These are phyloP conservation scores for Saccharomyces hybrid DNA, from an alignment of 1,139 yeast genomes.

Conservation along the genomic window DNA sequence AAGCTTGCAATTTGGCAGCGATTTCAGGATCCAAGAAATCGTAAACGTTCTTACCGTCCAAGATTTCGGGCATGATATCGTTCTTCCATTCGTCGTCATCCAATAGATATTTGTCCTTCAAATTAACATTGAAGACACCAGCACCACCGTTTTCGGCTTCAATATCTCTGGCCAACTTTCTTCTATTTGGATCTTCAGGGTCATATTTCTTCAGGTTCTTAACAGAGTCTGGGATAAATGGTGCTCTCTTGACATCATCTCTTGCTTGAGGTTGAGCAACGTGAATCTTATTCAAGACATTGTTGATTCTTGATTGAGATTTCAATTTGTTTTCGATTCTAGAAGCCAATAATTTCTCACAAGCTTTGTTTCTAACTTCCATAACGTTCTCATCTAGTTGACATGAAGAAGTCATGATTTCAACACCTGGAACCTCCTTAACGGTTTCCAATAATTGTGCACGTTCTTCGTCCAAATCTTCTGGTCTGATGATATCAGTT, in stretches of 20 bases:
- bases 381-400: conserved; percentile 90
- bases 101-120: conserved; percentile 81
- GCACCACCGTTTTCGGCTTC: conserved; percentile 98
- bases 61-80: conserved; percentile 91
- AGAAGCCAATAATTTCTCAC: conserved; percentile 90
- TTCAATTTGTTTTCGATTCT: conserved; percentile 95
- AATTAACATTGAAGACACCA: conserved; percentile 89
- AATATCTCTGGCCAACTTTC: conserved; percentile 74
- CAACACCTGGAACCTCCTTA: conserved; percentile 66
- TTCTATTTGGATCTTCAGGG: conserved; percentile 72
- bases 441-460: conserved; percentile 64
- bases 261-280: conserved; percentile 85
- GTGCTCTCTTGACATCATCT: conserved; percentile 75
- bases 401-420: conserved; percentile 88
- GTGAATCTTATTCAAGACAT: conserved; percentile 89
- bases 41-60: conserved; percentile 93
- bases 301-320: conserved; percentile 82
- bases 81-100: conserved; percentile 98
- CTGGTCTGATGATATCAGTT: conserved; percentile 79
- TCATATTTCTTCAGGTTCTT: conserved; percentile 58
- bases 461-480: conserved; percentile 72
- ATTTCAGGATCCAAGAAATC: conserved; percentile 96
- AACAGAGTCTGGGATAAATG: conserved; percentile 74
- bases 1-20: conserved; percentile 82
- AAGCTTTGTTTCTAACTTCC: conserved; percentile 94